A percentile compares a stretch with the other conserved stretches of the same genome.
phyloP scores from a whole-genome alignment of 805 yeast species.

The Metschnikowia picachoensis region DNA sequence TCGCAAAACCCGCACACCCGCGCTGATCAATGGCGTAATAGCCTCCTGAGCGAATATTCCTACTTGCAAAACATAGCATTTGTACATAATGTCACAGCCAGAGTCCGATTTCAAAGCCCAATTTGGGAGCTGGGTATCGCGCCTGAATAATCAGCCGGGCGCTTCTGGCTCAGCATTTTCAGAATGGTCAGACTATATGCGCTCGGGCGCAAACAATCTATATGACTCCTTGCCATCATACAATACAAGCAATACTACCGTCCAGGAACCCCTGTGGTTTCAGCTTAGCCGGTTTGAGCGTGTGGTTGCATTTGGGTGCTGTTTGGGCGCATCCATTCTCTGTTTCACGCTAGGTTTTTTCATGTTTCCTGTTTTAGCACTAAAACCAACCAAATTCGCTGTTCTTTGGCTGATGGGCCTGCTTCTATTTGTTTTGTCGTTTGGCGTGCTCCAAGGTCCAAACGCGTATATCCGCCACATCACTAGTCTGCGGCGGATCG shows the following conservation, averaged over 20 bases:
- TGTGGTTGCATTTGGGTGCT: conserved; percentile 68
- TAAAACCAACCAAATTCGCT: conserved; percentile 90
- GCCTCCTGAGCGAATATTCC: no score
- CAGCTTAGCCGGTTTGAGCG: conserved; percentile 74
- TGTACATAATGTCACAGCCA: conserved; percentile 17
- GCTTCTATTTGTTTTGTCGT: conserved; percentile 77
- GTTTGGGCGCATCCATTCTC: conserved; percentile 70
- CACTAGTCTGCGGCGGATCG: conserved; percentile 67
- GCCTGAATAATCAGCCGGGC: conserved; percentile 8
- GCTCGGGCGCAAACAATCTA: conserved; percentile 47
- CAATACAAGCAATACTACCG: conserved; percentile 43
- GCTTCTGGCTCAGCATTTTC: conserved; percentile 26
- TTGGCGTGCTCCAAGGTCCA: conserved; percentile 92
- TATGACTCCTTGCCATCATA: conserved; percentile 65
- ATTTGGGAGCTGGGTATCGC: conserved; percentile 17
- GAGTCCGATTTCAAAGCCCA: conserved; percentile 20
- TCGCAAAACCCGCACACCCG: neutral
- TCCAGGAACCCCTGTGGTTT: conserved; percentile 75
- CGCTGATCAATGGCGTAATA: no score
- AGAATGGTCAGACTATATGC: conserved; percentile 43
- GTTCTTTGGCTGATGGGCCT: conserved; percentile 90
- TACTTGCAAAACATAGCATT: no score
- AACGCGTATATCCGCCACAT: conserved; percentile 72
- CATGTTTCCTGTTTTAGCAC: conserved; percentile 82
- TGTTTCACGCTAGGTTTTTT: conserved; percentile 82